phyloP scores from a whole-genome alignment of 164 flowering plant species.

The Taxillus chinensis region DNA sequence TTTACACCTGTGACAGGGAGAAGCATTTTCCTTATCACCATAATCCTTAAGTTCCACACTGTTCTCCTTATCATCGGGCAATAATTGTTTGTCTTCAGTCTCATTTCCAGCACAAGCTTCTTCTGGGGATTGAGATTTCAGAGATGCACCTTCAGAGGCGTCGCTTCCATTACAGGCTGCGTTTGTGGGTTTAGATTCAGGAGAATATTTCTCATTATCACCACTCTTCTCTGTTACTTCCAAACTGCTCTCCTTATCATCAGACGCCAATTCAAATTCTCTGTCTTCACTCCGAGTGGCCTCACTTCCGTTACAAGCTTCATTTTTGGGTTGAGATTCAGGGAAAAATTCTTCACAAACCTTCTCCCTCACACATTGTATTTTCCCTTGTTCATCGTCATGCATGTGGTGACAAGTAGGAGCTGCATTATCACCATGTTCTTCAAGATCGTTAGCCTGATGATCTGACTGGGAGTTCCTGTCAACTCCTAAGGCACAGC shows the following conservation, averaged over 20 bases:
- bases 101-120: neutral
- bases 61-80: neutral
- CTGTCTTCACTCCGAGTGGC: slow-evolving; percentile 35
- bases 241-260: too few species aligned
- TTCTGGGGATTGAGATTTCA: too few species aligned
- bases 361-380: neutral
- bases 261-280: slow-evolving; percentile 46
- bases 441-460: slow-evolving; percentile 8
- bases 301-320: slow-evolving; percentile 7
- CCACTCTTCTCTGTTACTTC: too few species aligned
- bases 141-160: too few species aligned
- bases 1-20: slow-evolving; percentile 30
- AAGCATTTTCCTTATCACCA: neutral
- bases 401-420: slow-evolving; percentile 1
- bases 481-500: slow-evolving; percentile 2
- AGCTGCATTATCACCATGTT: slow-evolving; percentile 1
- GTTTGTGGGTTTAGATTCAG: too few species aligned
- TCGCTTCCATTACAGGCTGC: too few species aligned
- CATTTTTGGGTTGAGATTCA: slow-evolving; percentile 7
- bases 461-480: slow-evolving; percentile 9
- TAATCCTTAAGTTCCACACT: neutral
- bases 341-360: slow-evolving; percentile 1
- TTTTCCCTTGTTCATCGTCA: slow-evolving; percentile 7
- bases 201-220: too few species aligned
- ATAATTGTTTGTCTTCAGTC: neutral